Conservation (phyloP, 2,329 filamentous ascomycete genomes). For the Rachicladosporium sp. region DNA sequence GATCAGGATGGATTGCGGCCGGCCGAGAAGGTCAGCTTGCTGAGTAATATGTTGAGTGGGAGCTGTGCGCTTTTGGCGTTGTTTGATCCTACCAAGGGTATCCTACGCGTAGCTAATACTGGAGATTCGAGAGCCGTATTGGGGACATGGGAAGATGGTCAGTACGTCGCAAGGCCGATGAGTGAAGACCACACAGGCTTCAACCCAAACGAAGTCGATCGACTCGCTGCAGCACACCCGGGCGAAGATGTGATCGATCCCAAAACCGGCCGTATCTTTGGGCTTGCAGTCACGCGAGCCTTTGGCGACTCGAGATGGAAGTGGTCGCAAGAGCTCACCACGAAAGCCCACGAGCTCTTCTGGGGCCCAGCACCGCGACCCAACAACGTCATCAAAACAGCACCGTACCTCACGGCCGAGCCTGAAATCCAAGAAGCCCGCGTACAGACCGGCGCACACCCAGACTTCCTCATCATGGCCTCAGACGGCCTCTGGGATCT, state of each 20-base stretch:
- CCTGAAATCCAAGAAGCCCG: conserved; percentile 49
- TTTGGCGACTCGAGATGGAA: conserved; percentile 62
- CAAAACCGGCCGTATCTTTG: conserved; percentile 47
- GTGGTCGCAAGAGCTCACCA: conserved; percentile 42
- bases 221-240: conserved; percentile 48
- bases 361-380: conserved; percentile 38
- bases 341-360: conserved; percentile 34
- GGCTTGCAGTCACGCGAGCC: conserved; percentile 49
- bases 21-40: conserved; percentile 4
- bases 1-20: conserved; percentile 2
- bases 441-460: conserved; percentile 32
- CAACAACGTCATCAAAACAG: conserved; percentile 33
- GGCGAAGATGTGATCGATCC: conserved; percentile 46
- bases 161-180: conserved; percentile 43
- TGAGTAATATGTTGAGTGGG: conserved; percentile 2
- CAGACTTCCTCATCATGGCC: conserved; percentile 53
- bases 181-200: conserved; percentile 55
- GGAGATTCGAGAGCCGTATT: conserved; percentile 58
- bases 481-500: conserved; percentile 50
- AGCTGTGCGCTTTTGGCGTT: conserved; percentile 50
- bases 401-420: conserved; percentile 56
- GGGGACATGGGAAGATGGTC: conserved; percentile 36
- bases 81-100: conserved; percentile 43
- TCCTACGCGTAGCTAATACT: conserved; percentile 50
- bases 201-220: conserved; percentile 45